Evolutionary conservation across 2,329 filamentous ascomycete genomes (phyloP), one percentile per base, ranked within the genome.

Genomic region (Colletotrichum gigasporum): DNA sequence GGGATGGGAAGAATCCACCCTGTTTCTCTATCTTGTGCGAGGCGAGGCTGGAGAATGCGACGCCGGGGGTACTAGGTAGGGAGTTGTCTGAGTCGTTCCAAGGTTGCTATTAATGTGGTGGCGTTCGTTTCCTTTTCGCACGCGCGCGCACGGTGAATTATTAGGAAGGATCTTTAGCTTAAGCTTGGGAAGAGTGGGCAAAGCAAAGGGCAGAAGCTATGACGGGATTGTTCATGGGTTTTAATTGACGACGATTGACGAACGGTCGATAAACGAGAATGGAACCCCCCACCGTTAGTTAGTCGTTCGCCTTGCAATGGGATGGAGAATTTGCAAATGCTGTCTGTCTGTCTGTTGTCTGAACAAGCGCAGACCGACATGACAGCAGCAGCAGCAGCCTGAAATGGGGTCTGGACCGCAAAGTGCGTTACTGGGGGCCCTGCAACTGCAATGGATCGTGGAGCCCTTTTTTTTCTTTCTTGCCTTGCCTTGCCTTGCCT

Each of bases 21-120:
- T 16, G 39, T 16, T 20, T 42, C 39, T 42, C 45, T 26, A 30
- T 30, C n/a, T n/a, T n/a, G n/a, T n/a, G n/a, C n/a, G n/a, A n/a
- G n/a, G 51, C 51, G 37, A 54, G 35, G 37, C 51, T 54, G 51
- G 51, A 54, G 51, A 54, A 54, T 54, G 51, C 35, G 35, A 54
- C 51, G 5, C 51, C 42, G 26, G 35, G 20, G 32, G 48, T n/a
- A n/a, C n/a, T n/a, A n/a, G 9, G 3, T 30, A n/a, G 12, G 32
- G 45, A 20, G 32, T 42, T 42, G 24, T 20, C 12, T 10, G n/a
- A n/a, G n/a, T n/a, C n/a, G n/a, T 11, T 39, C 22, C 41, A 22
- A 44, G 41, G 3, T 34, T n/a, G n/a, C 14, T 20, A 8, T 30
- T 7, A 8, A 35, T 26, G 35, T 42, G 51, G n/a, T n/a, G n/a